Evolutionary conservation across 2,329 filamentous ascomycete genomes (phyloP).

Genomic region (Hawksworthiomyces lignivorus): DNA sequence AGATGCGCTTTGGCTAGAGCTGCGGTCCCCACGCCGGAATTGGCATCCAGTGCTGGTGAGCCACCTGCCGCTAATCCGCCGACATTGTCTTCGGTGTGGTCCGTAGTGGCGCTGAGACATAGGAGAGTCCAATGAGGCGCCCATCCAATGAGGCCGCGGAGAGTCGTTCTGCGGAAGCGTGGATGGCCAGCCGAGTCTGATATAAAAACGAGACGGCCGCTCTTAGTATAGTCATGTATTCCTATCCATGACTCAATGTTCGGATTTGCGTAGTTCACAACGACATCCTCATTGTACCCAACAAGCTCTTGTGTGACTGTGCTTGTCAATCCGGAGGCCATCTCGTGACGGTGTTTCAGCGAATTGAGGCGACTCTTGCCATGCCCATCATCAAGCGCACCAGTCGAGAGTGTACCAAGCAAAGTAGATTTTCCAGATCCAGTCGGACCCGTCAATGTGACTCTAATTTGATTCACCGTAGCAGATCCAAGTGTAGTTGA

Average conservation of each 20-base stretch:
- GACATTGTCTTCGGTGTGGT: constrained; percentile 28
- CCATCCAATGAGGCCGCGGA: constrained; percentile 90
- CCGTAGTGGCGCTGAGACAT: constrained; percentile 64
- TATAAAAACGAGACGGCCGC: constrained; percentile 74
- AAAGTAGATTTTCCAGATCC: constrained; percentile 89
- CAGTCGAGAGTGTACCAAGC: constrained; percentile 79
- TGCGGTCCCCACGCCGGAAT: background rate
- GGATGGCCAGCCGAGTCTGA: constrained; percentile 90
- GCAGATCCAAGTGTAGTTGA: constrained; percentile 7
- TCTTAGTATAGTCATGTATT: constrained; percentile 71
- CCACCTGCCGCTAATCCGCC: constrained; percentile 67
- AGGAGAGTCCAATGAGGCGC: constrained; percentile 88
- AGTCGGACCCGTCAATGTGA: constrained; percentile 83
- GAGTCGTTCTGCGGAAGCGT: constrained; percentile 78
- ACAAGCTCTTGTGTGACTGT: constrained; percentile 91
- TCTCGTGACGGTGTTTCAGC: constrained; percentile 87
- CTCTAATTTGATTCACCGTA: constrained; percentile 65
- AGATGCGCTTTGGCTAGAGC: constrained; percentile 75
- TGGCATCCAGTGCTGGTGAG: constrained; percentile 41
- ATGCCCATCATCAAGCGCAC: constrained; percentile 81
- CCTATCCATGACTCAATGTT: constrained; percentile 92
- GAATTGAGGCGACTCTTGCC: constrained; percentile 84
- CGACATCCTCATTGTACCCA: constrained; percentile 58
- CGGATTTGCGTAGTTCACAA: constrained; percentile 78
- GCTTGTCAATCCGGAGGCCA: constrained; percentile 84